These are phyloP conservation scores for Notholithocarpus densiflorus DNA, from an alignment of 306 rosid species.

Conservation along the genomic window DNA sequence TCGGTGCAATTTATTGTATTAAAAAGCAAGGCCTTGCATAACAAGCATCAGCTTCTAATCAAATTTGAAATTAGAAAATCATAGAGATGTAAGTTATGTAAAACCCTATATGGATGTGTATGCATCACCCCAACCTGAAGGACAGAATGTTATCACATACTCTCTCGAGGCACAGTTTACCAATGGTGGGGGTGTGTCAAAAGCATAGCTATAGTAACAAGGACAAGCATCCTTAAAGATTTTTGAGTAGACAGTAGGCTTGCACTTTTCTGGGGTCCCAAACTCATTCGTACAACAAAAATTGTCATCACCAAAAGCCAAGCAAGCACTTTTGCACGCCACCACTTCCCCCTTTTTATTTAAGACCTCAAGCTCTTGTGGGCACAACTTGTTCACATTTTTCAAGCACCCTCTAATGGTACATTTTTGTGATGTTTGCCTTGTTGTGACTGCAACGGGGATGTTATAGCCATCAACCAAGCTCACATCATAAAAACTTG, in stretches of 20 bases:
- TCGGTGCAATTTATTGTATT: not conserved
- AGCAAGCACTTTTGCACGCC: conserved; percentile 86
- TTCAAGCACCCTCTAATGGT: conserved; percentile 54
- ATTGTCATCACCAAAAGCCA: conserved; percentile 63
- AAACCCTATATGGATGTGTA: conserved; percentile 20
- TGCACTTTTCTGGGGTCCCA: conserved; percentile 63
- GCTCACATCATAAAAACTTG: conserved; percentile 75
- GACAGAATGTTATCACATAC: conserved; percentile 67
- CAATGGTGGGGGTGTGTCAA: conserved; percentile 65
- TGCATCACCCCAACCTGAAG: conserved; percentile 50
- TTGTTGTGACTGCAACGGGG: conserved; percentile 48
- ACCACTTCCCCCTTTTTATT: conserved; percentile 49
- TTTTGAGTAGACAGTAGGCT: conserved; percentile 64
- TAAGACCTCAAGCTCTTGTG: conserved; percentile 52
- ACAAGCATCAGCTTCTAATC: not conserved
- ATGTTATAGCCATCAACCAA: conserved; percentile 82
- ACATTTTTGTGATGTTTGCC: conserved; percentile 35
- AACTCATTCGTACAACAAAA: conserved; percentile 72
- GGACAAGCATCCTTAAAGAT: conserved; percentile 83
- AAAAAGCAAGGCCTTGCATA: not conserved
- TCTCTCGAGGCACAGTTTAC: conserved; percentile 54
- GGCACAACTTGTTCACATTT: conserved; percentile 55
- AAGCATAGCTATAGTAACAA: conserved; percentile 69
- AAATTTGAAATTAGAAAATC: not conserved
- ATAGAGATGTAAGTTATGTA: not conserved